Percentiles rank a stretch among this genome's conserved stretches.
phyloP scores from a whole-genome alignment of 257 asterid genomes.

The Nicotiana paniculata region DNA sequence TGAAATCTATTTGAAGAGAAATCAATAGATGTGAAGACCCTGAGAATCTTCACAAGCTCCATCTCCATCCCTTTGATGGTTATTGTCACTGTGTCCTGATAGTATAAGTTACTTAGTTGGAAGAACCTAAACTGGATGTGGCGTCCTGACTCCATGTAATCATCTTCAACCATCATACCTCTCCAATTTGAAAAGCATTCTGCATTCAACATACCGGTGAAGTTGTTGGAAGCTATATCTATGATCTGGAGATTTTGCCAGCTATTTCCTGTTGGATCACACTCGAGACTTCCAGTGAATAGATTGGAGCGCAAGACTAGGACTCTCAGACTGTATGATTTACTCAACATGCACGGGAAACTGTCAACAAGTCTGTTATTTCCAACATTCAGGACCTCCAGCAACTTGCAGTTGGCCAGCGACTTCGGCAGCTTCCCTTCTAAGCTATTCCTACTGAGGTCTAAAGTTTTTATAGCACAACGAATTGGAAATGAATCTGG shows the following conservation, averaged over 20 bases:
- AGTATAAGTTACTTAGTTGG: slow-evolving; percentile 21
- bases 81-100: slow-evolving; percentile 46
- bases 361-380: slow-evolving; percentile 26
- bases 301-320: slow-evolving; percentile 15
- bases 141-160: neutral
- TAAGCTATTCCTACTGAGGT: slow-evolving; percentile 29
- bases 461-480: slow-evolving; percentile 30
- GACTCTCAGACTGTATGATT: slow-evolving; percentile 1
- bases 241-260: slow-evolving; percentile 30
- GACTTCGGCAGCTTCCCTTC: slow-evolving; percentile 36
- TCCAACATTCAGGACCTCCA: slow-evolving; percentile 44
- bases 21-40: slow-evolving; percentile 28
- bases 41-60: slow-evolving; percentile 51
- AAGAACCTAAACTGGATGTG: slow-evolving; percentile 18
- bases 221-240: slow-evolving; percentile 31
- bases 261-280: slow-evolving; percentile 7
- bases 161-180: slow-evolving; percentile 22
- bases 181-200: slow-evolving; percentile 12
- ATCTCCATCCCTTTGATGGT: slow-evolving; percentile 51
- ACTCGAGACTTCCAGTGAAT: slow-evolving; percentile 21
- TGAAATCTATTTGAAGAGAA: slow-evolving; percentile 36
- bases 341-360: slow-evolving; percentile 31
- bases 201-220: slow-evolving; percentile 15
- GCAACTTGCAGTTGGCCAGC: slow-evolving; percentile 23
- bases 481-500: slow-evolving; percentile 23